Base-by-base conservation (phyloP, 768 basidiomycete species). In the Sarcomyxa edulis region DNA sequence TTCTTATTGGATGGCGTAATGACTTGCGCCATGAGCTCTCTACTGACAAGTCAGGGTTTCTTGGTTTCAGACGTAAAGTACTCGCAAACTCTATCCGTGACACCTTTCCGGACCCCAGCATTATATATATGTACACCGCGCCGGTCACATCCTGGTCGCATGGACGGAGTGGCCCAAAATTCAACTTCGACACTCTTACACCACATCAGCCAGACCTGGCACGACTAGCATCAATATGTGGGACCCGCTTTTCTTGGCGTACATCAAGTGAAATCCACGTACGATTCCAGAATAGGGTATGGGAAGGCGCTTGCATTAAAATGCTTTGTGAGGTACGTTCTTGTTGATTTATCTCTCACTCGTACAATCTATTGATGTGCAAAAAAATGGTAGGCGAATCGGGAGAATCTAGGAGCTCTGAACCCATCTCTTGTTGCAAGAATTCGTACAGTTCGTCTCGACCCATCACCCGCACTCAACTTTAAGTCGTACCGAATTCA, bases 191-290 rank as follows among this genome's bases (percentile, higher is more conserved):
- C 28, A 20, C 6, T n/a, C 30, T 21, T n/a, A n/a, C 6, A 28
- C 16, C 10, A 5, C 18, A 30, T 15, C 33, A 35, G 20, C 42
- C 42, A 18, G 37, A 47, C 26, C 57, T 79, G 1, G 62, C 61
- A 29, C 65, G 64, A 35, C 65, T 82, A n/a, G 78, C 80, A 4
- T 61, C 56, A 12, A 56, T 77, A 7, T 83, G 81, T 52, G 80
- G 81, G 51, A 59, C 67, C 29, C 74, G 70, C 46, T 82, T 83
- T 40, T 76, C 79, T 42, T 83, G 81, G 81, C 81, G 78, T 0
- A 66, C 75, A 5, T 71, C 62, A 45, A 70, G 76, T 18, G 57
- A 68, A 9, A 76, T 83, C 30, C 59, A 72, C 34, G 74, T 73
- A 34, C 70, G 75, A 22, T 81, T 83, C 48, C 60, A 74, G 42